Evolutionary conservation across 192 early-diverging fungal genomes (phyloP), one percentile per base, ranked within the genome.

Genomic region (Backusella tuberculispora): DNA sequence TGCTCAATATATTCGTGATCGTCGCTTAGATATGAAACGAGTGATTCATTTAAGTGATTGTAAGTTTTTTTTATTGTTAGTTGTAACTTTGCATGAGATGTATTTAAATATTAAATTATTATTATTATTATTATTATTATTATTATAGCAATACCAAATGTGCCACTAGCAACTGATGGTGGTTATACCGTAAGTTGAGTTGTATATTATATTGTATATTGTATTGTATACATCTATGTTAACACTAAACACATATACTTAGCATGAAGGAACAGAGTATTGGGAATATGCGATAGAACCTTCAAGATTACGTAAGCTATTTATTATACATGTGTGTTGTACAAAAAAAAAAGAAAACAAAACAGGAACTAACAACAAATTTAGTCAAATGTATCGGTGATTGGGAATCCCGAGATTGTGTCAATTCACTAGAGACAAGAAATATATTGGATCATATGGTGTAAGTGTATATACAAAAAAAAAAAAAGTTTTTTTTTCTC

Each of bases 241-340:
- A 34, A 34, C 2, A 34, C 2, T 1, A 34, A 34, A 34, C 29
- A 34, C 29, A 34, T 34, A 34, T 34, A 34, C 29, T n/a, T n/a
- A 66, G 64, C 64, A 66, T 19, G 64, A 66, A 66, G 64, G 64
- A 66, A 66, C 26, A 38, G 64, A 66, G 24, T 66, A 66, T 40
- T 66, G 64, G 64, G 53, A 60, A 60, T 60, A 60, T 26, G 53
- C 53, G 10, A 60, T 60, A 9, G 53, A 60, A 6, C 53, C 53
- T 3, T 60, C 53, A n/a, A 66, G 64, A 66, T 40, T 34, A 38
- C 34, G 26, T 34, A 40, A 38, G 64, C 1, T 14, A 19, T 17
- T 2, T 38, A 13, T 65, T 37, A 29, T 17, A n/a, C 15, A 38
- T 4, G 12, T 66, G 14, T 34, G 14, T 34, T 17, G 7, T 26